Conservation (phyloP, 2,329 filamentous ascomycete genomes). For the Rhynchosporium secalis region DNA sequence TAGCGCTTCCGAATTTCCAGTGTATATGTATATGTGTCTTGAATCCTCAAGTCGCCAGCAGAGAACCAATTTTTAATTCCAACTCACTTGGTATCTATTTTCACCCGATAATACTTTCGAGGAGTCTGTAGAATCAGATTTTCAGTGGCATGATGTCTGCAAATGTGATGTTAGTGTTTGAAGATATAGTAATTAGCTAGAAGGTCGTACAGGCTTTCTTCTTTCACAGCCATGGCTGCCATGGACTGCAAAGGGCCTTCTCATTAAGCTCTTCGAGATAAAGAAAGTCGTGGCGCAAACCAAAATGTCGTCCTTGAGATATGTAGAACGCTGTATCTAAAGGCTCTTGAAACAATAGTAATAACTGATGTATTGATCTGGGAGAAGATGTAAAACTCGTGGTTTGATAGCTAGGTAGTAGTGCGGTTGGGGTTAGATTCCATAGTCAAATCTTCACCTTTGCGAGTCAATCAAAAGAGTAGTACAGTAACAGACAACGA, state of each 20-base stretch:
- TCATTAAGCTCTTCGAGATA: conserved; percentile 33
- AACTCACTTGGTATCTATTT: conserved; percentile 64
- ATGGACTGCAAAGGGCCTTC: conserved; percentile 33
- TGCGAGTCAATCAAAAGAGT: neutral
- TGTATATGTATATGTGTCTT: neutral
- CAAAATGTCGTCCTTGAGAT: neutral
- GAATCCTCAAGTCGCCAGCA: neutral
- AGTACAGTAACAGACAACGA: neutral
- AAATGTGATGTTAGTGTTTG: conserved; percentile 11
- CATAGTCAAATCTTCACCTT: conserved; percentile 8
- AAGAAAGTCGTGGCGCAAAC: neutral
- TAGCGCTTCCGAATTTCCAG: too few species aligned
- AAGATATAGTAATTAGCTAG: conserved; percentile 7
- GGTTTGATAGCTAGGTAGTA: neutral
- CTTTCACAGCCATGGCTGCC: conserved; percentile 54
- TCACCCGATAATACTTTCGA: conserved; percentile 67
- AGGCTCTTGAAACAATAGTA: neutral
- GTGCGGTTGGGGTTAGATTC: neutral
- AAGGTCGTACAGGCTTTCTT: conserved; percentile 52
- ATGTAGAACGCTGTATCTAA: neutral
- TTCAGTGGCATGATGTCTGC: conserved; percentile 65
- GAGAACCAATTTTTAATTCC: neutral
- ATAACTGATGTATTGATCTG: neutral
- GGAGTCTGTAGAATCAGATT: conserved; percentile 59
- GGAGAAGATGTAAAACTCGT: neutral